Base-by-base conservation (phyloP, 106 monocot genomes). In the Dioscorea alata region DNA sequence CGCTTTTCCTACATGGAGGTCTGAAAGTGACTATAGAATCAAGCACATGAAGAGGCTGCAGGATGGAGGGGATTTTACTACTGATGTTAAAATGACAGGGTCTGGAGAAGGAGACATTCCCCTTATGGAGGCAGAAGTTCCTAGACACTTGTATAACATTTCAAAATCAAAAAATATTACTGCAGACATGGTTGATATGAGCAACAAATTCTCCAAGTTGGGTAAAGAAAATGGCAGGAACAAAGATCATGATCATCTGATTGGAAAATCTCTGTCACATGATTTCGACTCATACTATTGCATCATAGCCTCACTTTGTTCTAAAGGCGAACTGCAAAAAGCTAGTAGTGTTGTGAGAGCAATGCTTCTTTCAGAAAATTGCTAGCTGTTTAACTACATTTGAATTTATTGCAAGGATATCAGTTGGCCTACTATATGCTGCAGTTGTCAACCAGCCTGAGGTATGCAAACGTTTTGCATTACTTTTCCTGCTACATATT, bases 281-380 rank as follows among this genome's bases (percentile, higher is more conserved):
- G 91, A 92, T 70, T 92, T 93, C 74, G 81, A 90, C 22, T 50
- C 77, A 48, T 92, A 75, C 61, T 93, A 90, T 77, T 74, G 80
- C 22, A 59, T 87, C 16, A 76, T 99, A 71, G 75, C 80, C 28
- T 83, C 86, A 48, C 79, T 92, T 17, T 99, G 92, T 83, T 85
- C 79, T 31, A 82, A 83, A 67, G 92, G 92, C 32, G 87, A 99
- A 33, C 54, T 90, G 50, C 64, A 83, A 57, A 83, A 85, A 49
- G 92, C 92, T 56, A 83, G 80, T 61, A 66, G 12, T 74, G 54
- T 76, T 51, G 75, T 83, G 48, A 81, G 70, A 71, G 60, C 67
- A 71, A 83, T 88, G 75, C 56, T 85, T 72, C 31, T 35, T 68
- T 81, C 64, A 42, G 35, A 63, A 28, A 53, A 42, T 59, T 22